Conservation (phyloP, 306 rosid species). For the Malus orientalis region DNA sequence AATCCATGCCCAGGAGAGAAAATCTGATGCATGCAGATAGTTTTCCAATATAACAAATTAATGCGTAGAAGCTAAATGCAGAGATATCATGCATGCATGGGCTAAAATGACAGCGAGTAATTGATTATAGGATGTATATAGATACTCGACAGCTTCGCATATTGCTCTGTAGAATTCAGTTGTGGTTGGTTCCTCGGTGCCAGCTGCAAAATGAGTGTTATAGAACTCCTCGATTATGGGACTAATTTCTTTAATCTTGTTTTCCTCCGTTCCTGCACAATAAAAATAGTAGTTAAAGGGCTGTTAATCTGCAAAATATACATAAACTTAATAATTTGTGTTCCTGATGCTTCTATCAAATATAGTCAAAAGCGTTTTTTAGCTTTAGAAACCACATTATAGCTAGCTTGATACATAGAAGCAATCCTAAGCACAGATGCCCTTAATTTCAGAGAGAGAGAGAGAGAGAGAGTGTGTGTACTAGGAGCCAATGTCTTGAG, state of each 20-base stretch:
- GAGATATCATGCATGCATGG: not conserved
- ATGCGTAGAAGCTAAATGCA: no score
- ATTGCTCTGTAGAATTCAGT: constrained; percentile 36
- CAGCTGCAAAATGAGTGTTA: not conserved
- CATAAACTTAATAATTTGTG: no score
- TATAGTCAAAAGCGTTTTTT: no score
- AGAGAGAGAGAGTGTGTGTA: constrained; percentile 14
- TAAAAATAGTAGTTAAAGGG: not conserved
- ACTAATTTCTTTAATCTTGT: constrained; percentile 18
- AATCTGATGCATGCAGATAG: no score
- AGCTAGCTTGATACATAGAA: no score
- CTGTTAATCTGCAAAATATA: no score
- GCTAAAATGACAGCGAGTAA: not conserved
- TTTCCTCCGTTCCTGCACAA: constrained; percentile 33
- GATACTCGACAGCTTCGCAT: constrained; percentile 48
- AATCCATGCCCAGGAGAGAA: no score
- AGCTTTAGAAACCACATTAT: no score
- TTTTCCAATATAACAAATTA: no score
- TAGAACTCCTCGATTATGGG: constrained; percentile 19
- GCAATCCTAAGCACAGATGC: no score
- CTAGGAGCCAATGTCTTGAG: constrained; percentile 39
- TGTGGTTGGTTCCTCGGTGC: not conserved
- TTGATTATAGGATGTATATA: not conserved
- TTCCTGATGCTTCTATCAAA: no score
- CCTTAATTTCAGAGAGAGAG: not conserved